Evolutionary conservation across 73 alveolate species (phyloP), one percentile per base, ranked within the genome.

Genomic region (Paramecium biaurelia): DNA sequence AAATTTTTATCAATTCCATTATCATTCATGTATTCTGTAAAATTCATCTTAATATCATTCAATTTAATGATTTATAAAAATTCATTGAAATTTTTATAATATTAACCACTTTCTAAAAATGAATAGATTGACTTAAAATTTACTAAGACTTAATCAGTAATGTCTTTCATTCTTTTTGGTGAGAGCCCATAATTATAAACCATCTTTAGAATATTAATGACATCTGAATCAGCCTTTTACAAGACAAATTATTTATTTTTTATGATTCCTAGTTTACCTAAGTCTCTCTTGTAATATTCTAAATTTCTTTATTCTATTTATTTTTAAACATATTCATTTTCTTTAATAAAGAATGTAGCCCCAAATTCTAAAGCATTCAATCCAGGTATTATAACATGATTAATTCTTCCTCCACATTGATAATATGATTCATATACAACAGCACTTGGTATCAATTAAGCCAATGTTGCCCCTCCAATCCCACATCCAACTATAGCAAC

Each of bases 321-420:
- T 28, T 74, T 41, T 37, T 4, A 1, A 2, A 74, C 57, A 35
- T 74, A 74, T 74, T 74, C 35, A 74, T 74, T 74, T 11, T 74
- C 56, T 74, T 74, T n/a, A n/a, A 74, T 74, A 41, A 74, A 74
- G 21, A 74, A 37, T 28, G 87, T 74, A 18, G 87, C 87, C n/a
- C 87, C 87, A 28, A 74, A 74, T 74, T 74, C 87, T 8, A 74
- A n/a, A 5, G 67, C 67, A 74, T 18, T 23, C 21, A 41, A 8
- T 2, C 59, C 87, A 74, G 59, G 59, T 11, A 37, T 41, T 18
- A 34, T 35, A 74, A 37, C 87, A 41, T 74, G 43, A 32, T 63
- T 41, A 15, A 74, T 41, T 34, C 87, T 28, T 14, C 87, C 87
- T 28, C 87, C 87, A 74, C 87, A 74, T 74, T 74, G 8, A n/a